These are phyloP conservation scores for Volvariella surrecta DNA, from an alignment of 1,284 basidiomycete genomes.

Conservation along the genomic window DNA sequence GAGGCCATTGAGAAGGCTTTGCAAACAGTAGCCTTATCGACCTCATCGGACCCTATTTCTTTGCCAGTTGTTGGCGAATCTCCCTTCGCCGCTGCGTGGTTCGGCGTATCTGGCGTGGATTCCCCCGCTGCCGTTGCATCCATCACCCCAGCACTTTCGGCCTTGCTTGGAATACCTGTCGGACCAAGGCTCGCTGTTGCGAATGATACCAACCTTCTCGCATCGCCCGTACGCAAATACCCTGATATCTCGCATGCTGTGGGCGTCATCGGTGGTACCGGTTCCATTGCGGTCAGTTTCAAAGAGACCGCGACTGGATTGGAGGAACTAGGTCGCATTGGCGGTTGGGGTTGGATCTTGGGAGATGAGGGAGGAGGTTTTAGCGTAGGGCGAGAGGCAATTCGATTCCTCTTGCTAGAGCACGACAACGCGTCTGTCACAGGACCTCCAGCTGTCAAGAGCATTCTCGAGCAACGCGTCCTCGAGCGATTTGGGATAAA, in stretches of 20 bases:
- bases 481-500: conserved; percentile 47
- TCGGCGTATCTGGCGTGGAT: conserved; percentile 72
- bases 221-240: conserved; percentile 56
- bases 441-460: conserved; percentile 21
- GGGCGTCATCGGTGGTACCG: conserved; percentile 65
- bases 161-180: conserved; percentile 44
- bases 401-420: conserved; percentile 54
- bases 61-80: conserved; percentile 22
- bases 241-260: conserved; percentile 51
- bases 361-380: conserved; percentile 78
- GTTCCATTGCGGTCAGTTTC: conserved; percentile 62
- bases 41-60: conserved; percentile 24
- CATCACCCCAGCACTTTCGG: conserved; percentile 42
- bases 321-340: conserved; percentile 56
- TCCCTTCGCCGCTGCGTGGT: conserved; percentile 61
- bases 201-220: conserved; percentile 71
- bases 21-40: conserved; percentile 28
- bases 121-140: conserved; percentile 49
- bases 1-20: conserved; percentile 47
- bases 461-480: conserved; percentile 33
- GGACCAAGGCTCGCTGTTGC: conserved; percentile 50
- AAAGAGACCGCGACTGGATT: conserved; percentile 29
- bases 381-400: conserved; percentile 62
- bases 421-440: conserved; percentile 45
- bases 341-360: conserved; percentile 79